phyloP scores from a whole-genome alignment of 805 yeast species.

The Starmerella floricola region DNA sequence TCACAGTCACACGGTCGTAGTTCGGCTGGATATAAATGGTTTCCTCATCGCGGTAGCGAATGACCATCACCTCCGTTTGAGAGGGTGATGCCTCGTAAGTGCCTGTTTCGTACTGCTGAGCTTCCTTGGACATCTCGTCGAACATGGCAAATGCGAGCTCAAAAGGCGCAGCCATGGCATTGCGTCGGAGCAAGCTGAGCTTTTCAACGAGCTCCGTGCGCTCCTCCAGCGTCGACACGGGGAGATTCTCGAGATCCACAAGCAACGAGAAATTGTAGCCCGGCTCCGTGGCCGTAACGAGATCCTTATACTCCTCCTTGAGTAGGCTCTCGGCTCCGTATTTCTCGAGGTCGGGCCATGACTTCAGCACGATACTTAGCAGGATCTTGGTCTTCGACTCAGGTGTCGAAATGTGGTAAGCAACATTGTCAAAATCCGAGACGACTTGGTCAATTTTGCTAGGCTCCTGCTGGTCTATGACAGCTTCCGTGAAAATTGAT shows the following conservation, averaged over 20 bases:
- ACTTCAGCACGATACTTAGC: slow-evolving; percentile 59
- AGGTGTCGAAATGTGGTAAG: slow-evolving; percentile 85
- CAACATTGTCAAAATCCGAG: slow-evolving; percentile 91
- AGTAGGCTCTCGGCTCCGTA: slow-evolving; percentile 41
- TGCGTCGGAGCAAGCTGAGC: slow-evolving; percentile 67
- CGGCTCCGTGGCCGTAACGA: slow-evolving; percentile 46
- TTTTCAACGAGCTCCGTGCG: slow-evolving; percentile 44
- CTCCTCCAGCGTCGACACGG: slow-evolving; percentile 34
- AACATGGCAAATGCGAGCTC: slow-evolving; percentile 73
- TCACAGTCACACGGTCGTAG: slow-evolving; percentile 91
- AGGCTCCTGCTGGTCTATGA: slow-evolving; percentile 38
- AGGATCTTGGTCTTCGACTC: slow-evolving; percentile 54
- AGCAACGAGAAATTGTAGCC: slow-evolving; percentile 74
- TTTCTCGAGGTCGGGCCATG: slow-evolving; percentile 59
- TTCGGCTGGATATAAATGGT: slow-evolving; percentile 82
- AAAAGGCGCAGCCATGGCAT: slow-evolving; percentile 86
- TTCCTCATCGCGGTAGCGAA: slow-evolving; percentile 88
- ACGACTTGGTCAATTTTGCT: slow-evolving; percentile 65
- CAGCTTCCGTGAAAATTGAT: slow-evolving; percentile 64
- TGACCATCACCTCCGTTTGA: slow-evolving; percentile 48
- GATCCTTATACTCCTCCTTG: slow-evolving; percentile 41
- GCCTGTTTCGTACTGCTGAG: slow-evolving; percentile 27
- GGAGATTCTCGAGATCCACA: slow-evolving; percentile 43
- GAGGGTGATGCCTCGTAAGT: slow-evolving; percentile 32
- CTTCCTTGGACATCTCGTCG: slow-evolving; percentile 41